phyloP scores from a whole-genome alignment of 225 moss, liverwort and hornwort species.

The Climacium dendroides region DNA sequence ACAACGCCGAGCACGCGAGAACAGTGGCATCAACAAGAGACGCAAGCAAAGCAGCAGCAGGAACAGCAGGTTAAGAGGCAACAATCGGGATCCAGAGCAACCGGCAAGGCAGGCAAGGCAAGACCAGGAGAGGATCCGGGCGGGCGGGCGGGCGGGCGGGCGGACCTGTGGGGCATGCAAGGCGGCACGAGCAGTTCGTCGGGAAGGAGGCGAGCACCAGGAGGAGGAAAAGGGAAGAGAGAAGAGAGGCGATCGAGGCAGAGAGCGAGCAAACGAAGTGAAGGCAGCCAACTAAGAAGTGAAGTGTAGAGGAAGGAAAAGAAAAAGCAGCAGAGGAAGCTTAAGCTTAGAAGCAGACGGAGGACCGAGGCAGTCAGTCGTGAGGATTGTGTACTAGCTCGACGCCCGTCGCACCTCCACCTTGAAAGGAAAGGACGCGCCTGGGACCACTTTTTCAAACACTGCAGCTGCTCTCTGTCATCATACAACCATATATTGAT shows the following conservation, averaged over 20 bases:
- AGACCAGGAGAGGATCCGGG: neutral
- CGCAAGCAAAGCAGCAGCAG: neutral
- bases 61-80: neutral
- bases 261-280: neutral
- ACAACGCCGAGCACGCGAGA: neutral
- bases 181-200: neutral
- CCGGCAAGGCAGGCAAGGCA: neutral
- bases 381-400: neutral
- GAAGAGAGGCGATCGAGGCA: neutral
- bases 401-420: too few relatives aligned
- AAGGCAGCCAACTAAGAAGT: neutral
- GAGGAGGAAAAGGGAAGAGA: neutral
- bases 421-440: neutral
- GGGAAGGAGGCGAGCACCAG: neutral
- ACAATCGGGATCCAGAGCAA: neutral
- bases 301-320: neutral
- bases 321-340: neutral
- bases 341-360: neutral
- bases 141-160: too few relatives aligned
- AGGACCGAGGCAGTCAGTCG: neutral
- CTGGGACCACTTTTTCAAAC: neutral
- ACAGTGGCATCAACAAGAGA: neutral
- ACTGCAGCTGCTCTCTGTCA: neutral
- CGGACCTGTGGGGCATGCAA: neutral
- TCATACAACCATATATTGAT: neutral